Conservation (phyloP, 164 flowering plant genomes). For the Buxus sempervirens region DNA sequence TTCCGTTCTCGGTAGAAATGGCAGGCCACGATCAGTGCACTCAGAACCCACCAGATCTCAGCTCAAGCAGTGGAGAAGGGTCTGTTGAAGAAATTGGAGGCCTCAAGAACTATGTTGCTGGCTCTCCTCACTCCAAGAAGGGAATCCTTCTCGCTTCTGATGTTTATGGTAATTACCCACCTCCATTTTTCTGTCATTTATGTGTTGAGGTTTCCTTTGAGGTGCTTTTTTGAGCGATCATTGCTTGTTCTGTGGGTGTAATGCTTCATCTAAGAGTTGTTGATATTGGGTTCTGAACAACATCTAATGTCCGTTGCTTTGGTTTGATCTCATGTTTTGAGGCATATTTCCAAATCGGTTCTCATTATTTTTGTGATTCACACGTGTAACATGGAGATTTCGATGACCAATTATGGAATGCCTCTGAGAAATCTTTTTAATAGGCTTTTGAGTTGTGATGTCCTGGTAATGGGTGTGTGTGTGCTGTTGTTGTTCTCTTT, state of each 20-base stretch:
- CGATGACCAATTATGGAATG: neutral
- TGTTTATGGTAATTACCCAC: slow-evolving; percentile 21
- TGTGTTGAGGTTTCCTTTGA: neutral
- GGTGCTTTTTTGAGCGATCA: neutral
- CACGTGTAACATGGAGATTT: neutral
- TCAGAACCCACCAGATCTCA: neutral
- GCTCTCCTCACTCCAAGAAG: slow-evolving; percentile 23
- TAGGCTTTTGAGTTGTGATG: neutral
- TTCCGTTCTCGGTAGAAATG: neutral
- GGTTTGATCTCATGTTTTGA: neutral
- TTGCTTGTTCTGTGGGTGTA: neutral
- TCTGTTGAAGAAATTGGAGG: slow-evolving; percentile 28
- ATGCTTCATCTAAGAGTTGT: neutral
- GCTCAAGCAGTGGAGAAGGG: slow-evolving; percentile 21
- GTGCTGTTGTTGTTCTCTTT: no score
- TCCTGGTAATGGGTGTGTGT: neutral
- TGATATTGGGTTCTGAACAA: neutral
- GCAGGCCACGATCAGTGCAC: neutral
- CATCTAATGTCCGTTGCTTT: neutral
- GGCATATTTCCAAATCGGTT: neutral
- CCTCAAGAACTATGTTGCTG: slow-evolving; percentile 23
- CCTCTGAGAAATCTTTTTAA: neutral
- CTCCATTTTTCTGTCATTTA: neutral
- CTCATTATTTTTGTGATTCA: neutral
- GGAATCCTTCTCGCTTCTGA: slow-evolving; percentile 31